Evolutionary conservation across 2,329 filamentous ascomycete species (phyloP).

Genomic region (Ilyonectria robusta): DNA sequence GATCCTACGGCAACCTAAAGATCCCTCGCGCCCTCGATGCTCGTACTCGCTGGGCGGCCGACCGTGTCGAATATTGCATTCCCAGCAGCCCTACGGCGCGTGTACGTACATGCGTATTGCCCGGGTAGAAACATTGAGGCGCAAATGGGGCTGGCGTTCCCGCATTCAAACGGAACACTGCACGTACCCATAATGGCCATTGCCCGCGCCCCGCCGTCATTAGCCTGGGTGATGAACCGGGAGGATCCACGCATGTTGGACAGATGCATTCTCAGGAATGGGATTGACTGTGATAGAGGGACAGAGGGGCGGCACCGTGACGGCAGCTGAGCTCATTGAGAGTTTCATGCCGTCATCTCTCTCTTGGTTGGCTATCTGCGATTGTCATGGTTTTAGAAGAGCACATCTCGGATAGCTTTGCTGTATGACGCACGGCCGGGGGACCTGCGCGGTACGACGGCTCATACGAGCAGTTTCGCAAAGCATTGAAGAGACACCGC

Average conservation of each 20-base stretch:
- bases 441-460: not conserved
- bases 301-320: not conserved
- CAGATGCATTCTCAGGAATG: slow-evolving; percentile 7
- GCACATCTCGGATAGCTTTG: slow-evolving; percentile 8
- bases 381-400: not conserved
- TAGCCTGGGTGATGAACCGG: slow-evolving; percentile 1
- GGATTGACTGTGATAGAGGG: slow-evolving; percentile 1
- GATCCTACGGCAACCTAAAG: slow-evolving; percentile 4
- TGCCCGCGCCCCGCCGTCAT: slow-evolving; percentile 9
- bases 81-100: slow-evolving; percentile 6
- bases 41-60: not conserved
- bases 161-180: slow-evolving; percentile 23
- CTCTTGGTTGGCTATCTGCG: not conserved
- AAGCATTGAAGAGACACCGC: not conserved
- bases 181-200: slow-evolving; percentile 21
- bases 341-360: slow-evolving; percentile 1
- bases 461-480: not conserved
- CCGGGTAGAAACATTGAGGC: slow-evolving; percentile 12
- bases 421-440: slow-evolving; percentile 8
- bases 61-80: slow-evolving; percentile 5
- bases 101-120: slow-evolving; percentile 5
- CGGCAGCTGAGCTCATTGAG: not conserved
- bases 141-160: slow-evolving; percentile 21
- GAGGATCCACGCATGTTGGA: not conserved
- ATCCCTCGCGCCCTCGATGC: not conserved